Evolutionary conservation across 768 basidiomycete species (phyloP).

Genomic region (Trametes coccinea): DNA sequence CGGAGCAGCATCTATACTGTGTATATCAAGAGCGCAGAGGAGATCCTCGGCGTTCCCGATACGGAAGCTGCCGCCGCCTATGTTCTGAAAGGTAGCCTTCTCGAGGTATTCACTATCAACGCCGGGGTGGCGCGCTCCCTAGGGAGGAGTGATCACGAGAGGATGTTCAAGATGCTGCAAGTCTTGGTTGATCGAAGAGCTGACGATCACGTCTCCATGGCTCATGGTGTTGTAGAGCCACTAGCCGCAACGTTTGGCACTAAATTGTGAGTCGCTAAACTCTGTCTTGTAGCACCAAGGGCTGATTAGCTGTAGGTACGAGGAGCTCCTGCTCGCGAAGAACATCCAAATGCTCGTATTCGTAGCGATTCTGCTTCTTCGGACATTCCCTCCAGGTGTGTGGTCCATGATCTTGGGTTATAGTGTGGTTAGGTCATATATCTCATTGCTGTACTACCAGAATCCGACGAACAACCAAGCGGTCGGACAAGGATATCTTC

Average conservation of each 20-base stretch:
- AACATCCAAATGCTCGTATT: constrained; percentile 86
- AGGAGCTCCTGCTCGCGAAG: constrained; percentile 46
- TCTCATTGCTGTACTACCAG: not conserved
- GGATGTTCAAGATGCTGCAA: constrained; percentile 59
- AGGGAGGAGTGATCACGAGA: constrained; percentile 69
- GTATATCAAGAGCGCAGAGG: constrained; percentile 53
- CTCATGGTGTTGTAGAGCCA: constrained; percentile 12
- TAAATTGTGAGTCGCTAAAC: constrained; percentile 29
- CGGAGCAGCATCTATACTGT: constrained; percentile 66
- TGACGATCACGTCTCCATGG: not conserved
- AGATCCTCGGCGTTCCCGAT: constrained; percentile 49
- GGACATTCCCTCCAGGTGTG: constrained; percentile 19
- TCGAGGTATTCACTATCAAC: constrained; percentile 60
- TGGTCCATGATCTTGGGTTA: not conserved
- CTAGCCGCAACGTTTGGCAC: constrained; percentile 27
- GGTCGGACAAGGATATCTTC: constrained; percentile 6
- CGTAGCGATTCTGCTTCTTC: constrained; percentile 63
- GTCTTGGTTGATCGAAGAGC: constrained; percentile 41
- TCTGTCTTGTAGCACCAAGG: not conserved
- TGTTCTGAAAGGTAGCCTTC: constrained; percentile 42
- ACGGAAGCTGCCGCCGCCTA: constrained; percentile 64
- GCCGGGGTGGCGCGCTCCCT: constrained; percentile 56
- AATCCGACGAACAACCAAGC: not conserved
- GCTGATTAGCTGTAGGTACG: constrained; percentile 37
- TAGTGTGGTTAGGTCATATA: too few relatives aligned